Base-by-base conservation (phyloP, 2,329 filamentous ascomycete species). In the Anthostomella pinea region DNA sequence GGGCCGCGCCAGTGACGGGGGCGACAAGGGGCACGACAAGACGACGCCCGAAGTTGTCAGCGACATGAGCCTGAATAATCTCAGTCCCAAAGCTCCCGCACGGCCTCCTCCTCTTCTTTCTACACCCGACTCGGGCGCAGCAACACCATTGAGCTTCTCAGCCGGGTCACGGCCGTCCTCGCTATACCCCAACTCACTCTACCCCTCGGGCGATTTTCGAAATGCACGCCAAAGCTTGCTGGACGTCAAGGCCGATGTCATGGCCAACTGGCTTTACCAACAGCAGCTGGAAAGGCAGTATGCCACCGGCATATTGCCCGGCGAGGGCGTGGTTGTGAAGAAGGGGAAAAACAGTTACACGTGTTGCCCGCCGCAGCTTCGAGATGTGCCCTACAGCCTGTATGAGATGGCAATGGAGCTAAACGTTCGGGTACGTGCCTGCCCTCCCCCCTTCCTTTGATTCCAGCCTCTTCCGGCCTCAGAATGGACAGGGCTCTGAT, bases 241-340 rank as follows among this genome's bases (percentile, higher is more conserved):
- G 30, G 70, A 77, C 41, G 69, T 79, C 52, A 79, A 76, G 53
- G 69, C 66, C 46, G 75, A 82, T 53, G 72, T 83, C 45, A 77
- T 81, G 68, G 77, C 77, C 49, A 79, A 74, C 48, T 82, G 73
- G 69, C 66, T 83, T 3, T 75, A 80, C 53, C 72, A 79, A 40
- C 73, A 79, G 51, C 78, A 82, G 44, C 65, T 77, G 44, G 74
- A 81, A 46, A 61, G 58, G 40, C 63, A 64, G 43, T 67, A 64
- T 48, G 56, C 57, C 5, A 60, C 62, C 8, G 60, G 62, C 22
- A 45, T 58, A 30, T 46, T 65, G 30, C 58, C 60, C 4, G 62
- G 57, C 23, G 64, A 67, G 39, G 64, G 64, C 16, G 61, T 64
- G 5, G 58, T 67, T n/a, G 43, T 67, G 29, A 67, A 67, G 50